Base-by-base conservation (phyloP, 129 eudicot species). In the Cynara cardunculus region DNA sequence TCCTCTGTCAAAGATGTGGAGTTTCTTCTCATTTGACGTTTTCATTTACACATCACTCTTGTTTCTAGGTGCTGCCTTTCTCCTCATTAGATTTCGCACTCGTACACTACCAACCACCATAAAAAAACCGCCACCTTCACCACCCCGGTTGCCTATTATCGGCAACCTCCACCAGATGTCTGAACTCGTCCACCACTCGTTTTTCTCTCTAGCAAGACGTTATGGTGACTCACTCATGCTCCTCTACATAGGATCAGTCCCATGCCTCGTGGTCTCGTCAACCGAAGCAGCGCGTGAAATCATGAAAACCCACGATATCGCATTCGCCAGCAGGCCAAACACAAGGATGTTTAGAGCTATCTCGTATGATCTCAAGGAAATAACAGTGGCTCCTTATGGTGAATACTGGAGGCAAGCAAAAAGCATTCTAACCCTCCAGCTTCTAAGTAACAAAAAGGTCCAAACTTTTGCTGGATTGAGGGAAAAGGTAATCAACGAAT, bases 111-210 rank as follows among this genome's bases (percentile, higher is more conserved):
- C 72, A 39, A 14, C 75, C 25, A 13, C 59, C 19, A 46, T 26
- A 2, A 30, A 39, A 6, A 75, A 86, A 49, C 69, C 61, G 12
- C 89, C 89, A 12, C 89, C 92, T 14, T 86, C 89, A 30, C 92
- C 89, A 7, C 71, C 46, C 69, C 71, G 71, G 82, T 79, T 88
- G 3, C 89, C 91, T 1, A 13, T 88, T 1, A 73, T 88, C 24
- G 92, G 92, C 18, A 88, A 86, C 69, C 73, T 88, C 73, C 89
- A 86, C 82, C 92, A 89, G 13, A 69, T 88, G 3, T 80, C 86
- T 61, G 8, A 37, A 11, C 31, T 28, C 69, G 82, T 86, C 39
- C 87, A 89, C 88, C 84, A 69, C 1, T 74, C 88, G 0, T 85
- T 89, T 72, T 80, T 80, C 3, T 44, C 90, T 12, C 37, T 89